Conservation (phyloP, 768 basidiomycete genomes). For the Mycena vulgaris region DNA sequence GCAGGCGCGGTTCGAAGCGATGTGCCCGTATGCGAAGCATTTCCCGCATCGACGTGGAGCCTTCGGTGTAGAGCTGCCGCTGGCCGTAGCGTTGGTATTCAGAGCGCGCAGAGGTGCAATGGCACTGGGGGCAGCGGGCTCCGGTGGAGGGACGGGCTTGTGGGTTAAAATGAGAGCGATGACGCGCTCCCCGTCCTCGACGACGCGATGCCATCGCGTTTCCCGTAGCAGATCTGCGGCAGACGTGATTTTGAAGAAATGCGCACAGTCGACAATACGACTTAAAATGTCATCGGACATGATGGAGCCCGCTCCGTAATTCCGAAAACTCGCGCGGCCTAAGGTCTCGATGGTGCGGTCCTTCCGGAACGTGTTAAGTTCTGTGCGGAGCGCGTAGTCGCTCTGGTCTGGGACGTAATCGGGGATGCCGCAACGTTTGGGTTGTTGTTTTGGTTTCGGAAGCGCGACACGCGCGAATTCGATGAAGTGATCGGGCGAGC, state of each 20-base stretch:
- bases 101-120: neutral
- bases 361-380: conserved; percentile 7
- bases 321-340: neutral
- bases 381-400: conserved; percentile 6
- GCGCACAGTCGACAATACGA: conserved; percentile 11
- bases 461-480: conserved; percentile 11
- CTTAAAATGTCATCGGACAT: neutral
- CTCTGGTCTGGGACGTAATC: neutral
- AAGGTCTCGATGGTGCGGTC: neutral
- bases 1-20: no score
- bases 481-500: neutral
- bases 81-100: neutral
- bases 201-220: conserved; percentile 11
- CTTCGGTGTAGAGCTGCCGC: no score
- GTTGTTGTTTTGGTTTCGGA: neutral
- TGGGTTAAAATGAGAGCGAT: neutral
- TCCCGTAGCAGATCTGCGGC: neutral
- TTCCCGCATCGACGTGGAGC: no score
- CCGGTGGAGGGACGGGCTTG: neutral
- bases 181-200: neutral
- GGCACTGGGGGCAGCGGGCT: neutral
- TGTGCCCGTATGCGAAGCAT: no score
- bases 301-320: neutral
- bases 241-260: neutral
- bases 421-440: neutral